These are phyloP conservation scores for Diutina sp. DNA, from an alignment of 1,139 yeast genomes.

Conservation along the genomic window DNA sequence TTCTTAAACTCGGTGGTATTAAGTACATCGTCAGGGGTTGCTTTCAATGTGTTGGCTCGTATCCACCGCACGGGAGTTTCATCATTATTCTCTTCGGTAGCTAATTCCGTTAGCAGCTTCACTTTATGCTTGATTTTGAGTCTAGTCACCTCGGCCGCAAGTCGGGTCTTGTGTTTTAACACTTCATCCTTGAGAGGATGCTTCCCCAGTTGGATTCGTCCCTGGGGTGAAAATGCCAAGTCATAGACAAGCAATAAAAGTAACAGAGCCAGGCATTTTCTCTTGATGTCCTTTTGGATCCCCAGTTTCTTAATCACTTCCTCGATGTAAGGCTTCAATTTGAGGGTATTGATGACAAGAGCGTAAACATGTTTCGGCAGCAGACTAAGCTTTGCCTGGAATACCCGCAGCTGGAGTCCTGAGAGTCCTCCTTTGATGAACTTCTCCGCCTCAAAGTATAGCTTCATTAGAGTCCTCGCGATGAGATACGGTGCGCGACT, in stretches of 20 bases:
- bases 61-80: slow-evolving; percentile 87
- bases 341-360: slow-evolving; percentile 62
- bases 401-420: slow-evolving; percentile 48
- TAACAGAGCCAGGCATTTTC: slow-evolving; percentile 31
- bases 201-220: slow-evolving; percentile 82
- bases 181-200: slow-evolving; percentile 78
- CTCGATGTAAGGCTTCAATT: slow-evolving; percentile 49
- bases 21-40: slow-evolving; percentile 20
- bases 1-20: slow-evolving; percentile 26
- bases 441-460: slow-evolving; percentile 51
- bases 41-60: slow-evolving; percentile 53
- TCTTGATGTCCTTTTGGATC: slow-evolving; percentile 32
- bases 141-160: slow-evolving; percentile 72
- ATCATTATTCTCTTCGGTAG: slow-evolving; percentile 28
- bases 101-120: slow-evolving; percentile 20
- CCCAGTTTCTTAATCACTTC: slow-evolving; percentile 55
- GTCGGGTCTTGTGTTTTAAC: slow-evolving; percentile 62
- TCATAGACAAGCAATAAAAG: slow-evolving; percentile 69
- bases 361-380: slow-evolving; percentile 79
- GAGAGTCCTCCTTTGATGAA: slow-evolving; percentile 17
- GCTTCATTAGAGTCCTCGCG: slow-evolving; percentile 29
- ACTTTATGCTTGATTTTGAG: slow-evolving; percentile 60
- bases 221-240: slow-evolving; percentile 58
- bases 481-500: not conserved
- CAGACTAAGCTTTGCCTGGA: slow-evolving; percentile 28